Evolutionary conservation across 306 rosid genomes (phyloP).

Genomic region (Trichosanthes cucumerina): DNA sequence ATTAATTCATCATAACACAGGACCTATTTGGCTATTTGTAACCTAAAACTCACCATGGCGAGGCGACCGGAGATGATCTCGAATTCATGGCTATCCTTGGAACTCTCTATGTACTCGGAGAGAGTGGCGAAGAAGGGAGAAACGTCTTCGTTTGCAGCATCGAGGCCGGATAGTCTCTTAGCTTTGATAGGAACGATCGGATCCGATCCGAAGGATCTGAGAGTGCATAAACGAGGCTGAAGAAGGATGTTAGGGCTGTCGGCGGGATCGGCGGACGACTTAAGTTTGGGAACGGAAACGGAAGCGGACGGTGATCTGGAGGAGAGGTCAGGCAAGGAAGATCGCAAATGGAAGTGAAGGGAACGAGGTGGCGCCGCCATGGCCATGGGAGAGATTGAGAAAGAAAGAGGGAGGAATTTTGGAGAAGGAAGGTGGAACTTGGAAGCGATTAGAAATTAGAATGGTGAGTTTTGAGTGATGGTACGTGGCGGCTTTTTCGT

Average conservation of each 20-base stretch:
- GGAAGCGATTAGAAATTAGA: too few species aligned
- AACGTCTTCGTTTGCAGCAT: slow-evolving; percentile 20
- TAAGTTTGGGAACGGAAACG: slow-evolving; percentile 30
- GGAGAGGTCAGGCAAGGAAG: slow-evolving; percentile 27
- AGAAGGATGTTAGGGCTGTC: slow-evolving; percentile 48
- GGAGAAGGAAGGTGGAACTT: background rate
- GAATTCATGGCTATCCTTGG: slow-evolving; percentile 79
- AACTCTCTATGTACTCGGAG: slow-evolving; percentile 70
- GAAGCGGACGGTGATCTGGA: slow-evolving; percentile 18
- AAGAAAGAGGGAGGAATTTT: background rate
- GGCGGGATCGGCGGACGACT: slow-evolving; percentile 21
- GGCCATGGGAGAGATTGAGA: background rate
- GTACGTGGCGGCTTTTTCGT: background rate
- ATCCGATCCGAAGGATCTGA: slow-evolving; percentile 78
- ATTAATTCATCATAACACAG: background rate
- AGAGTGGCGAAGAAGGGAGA: slow-evolving; percentile 62
- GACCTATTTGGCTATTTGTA: background rate
- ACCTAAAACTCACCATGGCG: slow-evolving; percentile 62
- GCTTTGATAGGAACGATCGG: slow-evolving; percentile 28
- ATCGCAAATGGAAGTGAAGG: slow-evolving; percentile 23
- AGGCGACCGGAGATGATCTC: slow-evolving; percentile 90
- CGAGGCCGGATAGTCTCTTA: slow-evolving; percentile 19
- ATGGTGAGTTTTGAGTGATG: slow-evolving; percentile 1
- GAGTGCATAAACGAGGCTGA: slow-evolving; percentile 78
- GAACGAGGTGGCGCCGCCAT: slow-evolving; percentile 43